Conservation (phyloP, 139 green algal genomes). For the Chlorella ohadii region DNA sequence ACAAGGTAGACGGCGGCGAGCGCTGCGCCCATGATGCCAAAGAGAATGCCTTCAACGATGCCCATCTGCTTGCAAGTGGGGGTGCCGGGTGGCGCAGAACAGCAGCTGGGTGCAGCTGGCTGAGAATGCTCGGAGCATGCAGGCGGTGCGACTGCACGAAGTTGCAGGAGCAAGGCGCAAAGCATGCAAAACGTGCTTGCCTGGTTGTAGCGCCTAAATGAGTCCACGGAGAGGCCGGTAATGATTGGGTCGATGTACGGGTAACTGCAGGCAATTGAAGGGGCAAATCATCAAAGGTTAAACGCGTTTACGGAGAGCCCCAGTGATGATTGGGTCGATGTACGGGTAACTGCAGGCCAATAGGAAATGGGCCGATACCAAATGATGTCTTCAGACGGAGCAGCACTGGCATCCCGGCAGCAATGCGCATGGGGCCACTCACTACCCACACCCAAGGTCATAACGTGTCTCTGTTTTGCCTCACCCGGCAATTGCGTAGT, state of each 20-base stretch:
- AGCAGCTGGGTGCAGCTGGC: too few relatives aligned
- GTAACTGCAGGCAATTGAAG: background rate
- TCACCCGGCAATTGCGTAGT: constrained; percentile 5
- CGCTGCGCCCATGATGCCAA: constrained; percentile 1
- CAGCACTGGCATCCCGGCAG: too few relatives aligned
- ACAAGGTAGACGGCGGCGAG: background rate
- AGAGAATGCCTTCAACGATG: background rate
- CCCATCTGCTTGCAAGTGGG: background rate
- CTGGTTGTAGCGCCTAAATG: background rate
- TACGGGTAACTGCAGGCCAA: background rate
- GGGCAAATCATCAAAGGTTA: too few relatives aligned
- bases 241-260: background rate
- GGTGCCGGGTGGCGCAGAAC: background rate
- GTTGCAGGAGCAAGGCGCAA: too few relatives aligned
- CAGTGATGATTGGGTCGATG: background rate
- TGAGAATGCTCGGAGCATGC: too few relatives aligned
- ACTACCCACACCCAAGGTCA: too few relatives aligned
- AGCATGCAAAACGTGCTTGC: background rate
- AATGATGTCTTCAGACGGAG: too few relatives aligned
- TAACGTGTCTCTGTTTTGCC: too few relatives aligned
- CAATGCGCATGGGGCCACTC: too few relatives aligned
- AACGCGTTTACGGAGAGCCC: too few relatives aligned
- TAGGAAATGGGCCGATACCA: too few relatives aligned
- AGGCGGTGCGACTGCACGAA: too few relatives aligned
- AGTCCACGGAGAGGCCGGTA: background rate